A percentile compares a stretch with the other conserved stretches of the same genome.
phyloP scores from a whole-genome alignment of 2,329 filamentous ascomycete genomes.

The Hypoxylon sp. region DNA sequence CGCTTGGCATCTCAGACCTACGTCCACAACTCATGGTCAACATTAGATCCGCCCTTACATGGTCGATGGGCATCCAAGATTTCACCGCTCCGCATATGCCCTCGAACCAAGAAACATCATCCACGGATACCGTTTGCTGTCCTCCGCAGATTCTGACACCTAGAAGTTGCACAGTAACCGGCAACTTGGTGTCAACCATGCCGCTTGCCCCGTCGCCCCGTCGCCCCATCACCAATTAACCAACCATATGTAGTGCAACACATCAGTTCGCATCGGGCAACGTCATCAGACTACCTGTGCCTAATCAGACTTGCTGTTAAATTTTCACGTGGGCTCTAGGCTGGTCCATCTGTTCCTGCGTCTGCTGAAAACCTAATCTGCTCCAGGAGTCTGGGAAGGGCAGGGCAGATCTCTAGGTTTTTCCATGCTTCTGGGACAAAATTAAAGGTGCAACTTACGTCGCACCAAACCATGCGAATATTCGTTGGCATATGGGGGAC shows the following conservation, averaged over 20 bases:
- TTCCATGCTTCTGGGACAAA: not conserved
- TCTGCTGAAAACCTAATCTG: constrained; percentile 36
- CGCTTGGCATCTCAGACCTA: constrained; percentile 35
- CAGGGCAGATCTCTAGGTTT: constrained; percentile 4
- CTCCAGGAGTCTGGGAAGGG: constrained; percentile 26
- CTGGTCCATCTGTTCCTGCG: constrained; percentile 38
- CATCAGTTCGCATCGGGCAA: constrained; percentile 24
- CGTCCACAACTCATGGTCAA: constrained; percentile 15
- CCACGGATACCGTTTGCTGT: not conserved
- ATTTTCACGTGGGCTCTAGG: constrained; percentile 37
- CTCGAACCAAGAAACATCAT: not conserved
- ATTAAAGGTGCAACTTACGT: not conserved
- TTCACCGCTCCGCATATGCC: not conserved
- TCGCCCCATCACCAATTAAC: constrained; percentile 13
- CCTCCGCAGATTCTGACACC: constrained; percentile 5
- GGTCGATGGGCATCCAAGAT: constrained; percentile 1
- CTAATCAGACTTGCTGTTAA: constrained; percentile 29
- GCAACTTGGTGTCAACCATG: constrained; percentile 13
- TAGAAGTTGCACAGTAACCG: constrained; percentile 12
- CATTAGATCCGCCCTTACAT: not conserved
- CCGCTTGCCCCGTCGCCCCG: constrained; percentile 13
- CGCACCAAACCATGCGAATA: not conserved
- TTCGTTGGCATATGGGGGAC: not conserved
- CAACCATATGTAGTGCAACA: constrained; percentile 22
- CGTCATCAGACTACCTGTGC: constrained; percentile 26